Conservation (phyloP, 2,329 filamentous ascomycete genomes). For the Aspergillus jensenii region DNA sequence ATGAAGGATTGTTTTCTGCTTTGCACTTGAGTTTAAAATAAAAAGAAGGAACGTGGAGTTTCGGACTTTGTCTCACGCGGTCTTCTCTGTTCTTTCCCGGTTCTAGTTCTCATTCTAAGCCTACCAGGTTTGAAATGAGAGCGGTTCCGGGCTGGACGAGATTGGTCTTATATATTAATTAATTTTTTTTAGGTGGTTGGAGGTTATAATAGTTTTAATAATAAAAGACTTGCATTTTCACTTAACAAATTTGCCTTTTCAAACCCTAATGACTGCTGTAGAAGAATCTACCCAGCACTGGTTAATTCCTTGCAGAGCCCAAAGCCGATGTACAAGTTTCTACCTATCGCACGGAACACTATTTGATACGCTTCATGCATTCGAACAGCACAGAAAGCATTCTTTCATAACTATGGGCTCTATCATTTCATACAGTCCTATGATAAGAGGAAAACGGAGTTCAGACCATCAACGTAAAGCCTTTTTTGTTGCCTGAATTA, state of each 20-base stretch:
- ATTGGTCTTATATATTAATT: neutral
- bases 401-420: neutral
- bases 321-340: neutral
- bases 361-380: neutral
- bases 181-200: neutral
- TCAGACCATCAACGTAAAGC: neutral
- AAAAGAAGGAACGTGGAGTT: slow-evolving; percentile 8
- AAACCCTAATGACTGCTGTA: no score
- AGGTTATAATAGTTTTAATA: neutral
- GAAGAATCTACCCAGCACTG: no score
- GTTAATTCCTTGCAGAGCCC: no score
- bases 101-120: neutral
- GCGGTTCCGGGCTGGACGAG: neutral
- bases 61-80: neutral
- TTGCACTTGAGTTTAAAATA: neutral
- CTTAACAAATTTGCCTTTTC: no score
- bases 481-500: neutral
- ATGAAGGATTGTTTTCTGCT: neutral
- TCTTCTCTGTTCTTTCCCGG: neutral
- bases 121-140: neutral
- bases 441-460: neutral
- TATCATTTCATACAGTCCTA: neutral
- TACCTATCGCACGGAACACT: neutral
- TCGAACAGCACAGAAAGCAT: neutral
- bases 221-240: neutral